These are phyloP conservation scores for Neurospora sp. DNA, from an alignment of 495 filamentous ascomycete species.

Conservation along the genomic window DNA sequence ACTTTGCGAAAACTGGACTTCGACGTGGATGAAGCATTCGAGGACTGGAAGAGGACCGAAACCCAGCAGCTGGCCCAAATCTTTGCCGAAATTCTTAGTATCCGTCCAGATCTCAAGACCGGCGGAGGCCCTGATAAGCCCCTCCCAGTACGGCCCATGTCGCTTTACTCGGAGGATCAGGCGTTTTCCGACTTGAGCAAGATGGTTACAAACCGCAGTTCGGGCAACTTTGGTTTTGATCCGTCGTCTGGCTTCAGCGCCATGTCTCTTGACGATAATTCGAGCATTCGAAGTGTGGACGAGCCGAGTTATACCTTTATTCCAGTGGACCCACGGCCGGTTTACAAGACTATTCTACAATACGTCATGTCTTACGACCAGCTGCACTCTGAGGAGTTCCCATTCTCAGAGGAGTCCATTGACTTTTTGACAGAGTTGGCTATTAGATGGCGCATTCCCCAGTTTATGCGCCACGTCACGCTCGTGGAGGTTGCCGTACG, in stretches of 20 bases:
- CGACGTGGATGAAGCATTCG: constrained; percentile 80
- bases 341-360: constrained; percentile 68
- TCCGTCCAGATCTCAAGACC: constrained; percentile 78
- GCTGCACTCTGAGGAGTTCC: constrained; percentile 41
- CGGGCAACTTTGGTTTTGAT: constrained; percentile 56
- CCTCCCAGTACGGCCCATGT: constrained; percentile 31
- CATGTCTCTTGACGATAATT: constrained; percentile 52
- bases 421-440: constrained; percentile 80
- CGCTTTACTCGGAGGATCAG: constrained; percentile 35
- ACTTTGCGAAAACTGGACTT: constrained; percentile 80
- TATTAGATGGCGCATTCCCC: constrained; percentile 83
- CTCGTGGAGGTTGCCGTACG: constrained; percentile 77
- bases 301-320: constrained; percentile 70
- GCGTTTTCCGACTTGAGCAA: constrained; percentile 51
- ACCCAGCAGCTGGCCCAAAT: constrained; percentile 76
- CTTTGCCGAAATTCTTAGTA: constrained; percentile 80
- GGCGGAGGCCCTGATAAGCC: constrained; percentile 33
- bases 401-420: constrained; percentile 71
- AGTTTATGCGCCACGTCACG: constrained; percentile 66
- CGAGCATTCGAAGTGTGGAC: constrained; percentile 40
- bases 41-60: constrained; percentile 82
- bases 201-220: constrained; percentile 31
- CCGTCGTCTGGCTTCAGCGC: constrained; percentile 67
- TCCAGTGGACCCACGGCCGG: constrained; percentile 70
- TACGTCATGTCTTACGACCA: constrained; percentile 58